phyloP scores from a whole-genome alignment of 352 stramenopile species.

The Phytophthora fragariaefolia region DNA sequence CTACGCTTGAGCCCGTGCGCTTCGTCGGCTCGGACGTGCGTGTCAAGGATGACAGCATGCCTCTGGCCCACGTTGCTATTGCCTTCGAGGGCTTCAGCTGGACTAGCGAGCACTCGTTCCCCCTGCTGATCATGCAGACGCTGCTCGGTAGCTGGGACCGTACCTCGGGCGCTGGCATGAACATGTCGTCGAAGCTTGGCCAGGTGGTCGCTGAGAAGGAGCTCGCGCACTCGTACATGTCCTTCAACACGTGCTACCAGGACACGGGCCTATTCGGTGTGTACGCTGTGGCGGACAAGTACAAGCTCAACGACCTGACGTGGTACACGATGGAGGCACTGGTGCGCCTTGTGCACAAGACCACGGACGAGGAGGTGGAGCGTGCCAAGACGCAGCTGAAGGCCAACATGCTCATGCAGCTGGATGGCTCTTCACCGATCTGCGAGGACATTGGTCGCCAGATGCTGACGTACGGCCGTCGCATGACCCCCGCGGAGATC shows the following conservation, averaged over 20 bases:
- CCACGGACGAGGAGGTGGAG: constrained; percentile 97
- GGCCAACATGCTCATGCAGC: constrained; percentile 99
- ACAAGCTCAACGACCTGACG: constrained; percentile 96
- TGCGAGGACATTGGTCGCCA: constrained; percentile 99
- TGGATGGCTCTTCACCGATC: constrained; percentile 98
- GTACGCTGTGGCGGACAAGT: constrained; percentile 95
- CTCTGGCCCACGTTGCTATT: constrained; percentile 95
- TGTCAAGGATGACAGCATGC: constrained; percentile 90
- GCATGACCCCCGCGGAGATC: constrained; percentile 98
- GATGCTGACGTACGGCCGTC: constrained; percentile 96
- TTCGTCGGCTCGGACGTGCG: constrained; percentile 93
- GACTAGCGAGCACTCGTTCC: constrained; percentile 98
- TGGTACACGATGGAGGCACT: constrained; percentile 96
- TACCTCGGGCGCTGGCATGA: constrained; percentile 93
- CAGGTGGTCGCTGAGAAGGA: constrained; percentile 96
- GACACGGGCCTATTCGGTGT: constrained; percentile 99
- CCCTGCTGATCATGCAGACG: constrained; percentile 98
- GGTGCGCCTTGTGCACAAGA: constrained; percentile 96
- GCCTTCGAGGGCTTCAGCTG: constrained; percentile 98
- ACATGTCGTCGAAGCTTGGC: constrained; percentile 96
- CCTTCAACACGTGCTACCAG: constrained; percentile 99
- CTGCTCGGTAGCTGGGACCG: constrained; percentile 93
- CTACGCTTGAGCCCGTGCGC: constrained; percentile 78
- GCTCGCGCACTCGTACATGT: constrained; percentile 97
- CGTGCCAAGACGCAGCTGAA: constrained; percentile 99